Conservation (phyloP, 306 rosid genomes). For the Neltuma alba region DNA sequence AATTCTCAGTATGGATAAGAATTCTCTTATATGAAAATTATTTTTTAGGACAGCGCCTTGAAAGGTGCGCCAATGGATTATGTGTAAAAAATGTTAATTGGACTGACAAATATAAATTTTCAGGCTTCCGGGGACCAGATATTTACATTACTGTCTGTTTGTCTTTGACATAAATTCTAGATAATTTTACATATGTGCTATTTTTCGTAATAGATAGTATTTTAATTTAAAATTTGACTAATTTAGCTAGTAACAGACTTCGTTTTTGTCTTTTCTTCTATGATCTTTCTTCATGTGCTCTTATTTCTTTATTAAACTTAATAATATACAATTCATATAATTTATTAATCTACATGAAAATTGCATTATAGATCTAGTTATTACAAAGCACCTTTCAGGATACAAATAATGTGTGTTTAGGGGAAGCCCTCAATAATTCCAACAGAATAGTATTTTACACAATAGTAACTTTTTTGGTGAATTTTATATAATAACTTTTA, state of each 20-base stretch:
- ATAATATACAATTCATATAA: not conserved
- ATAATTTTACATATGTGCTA: not conserved
- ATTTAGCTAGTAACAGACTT: too few species aligned
- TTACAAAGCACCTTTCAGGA: conserved; percentile 54
- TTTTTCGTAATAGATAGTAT: not conserved
- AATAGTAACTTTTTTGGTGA: too few species aligned
- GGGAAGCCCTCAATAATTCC: conserved; percentile 53
- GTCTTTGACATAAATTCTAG: not conserved
- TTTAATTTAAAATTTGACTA: too few species aligned
- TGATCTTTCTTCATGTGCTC: not conserved
- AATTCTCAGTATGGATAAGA: not conserved
- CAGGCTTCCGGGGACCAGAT: not conserved
- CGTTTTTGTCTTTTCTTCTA: not conserved
- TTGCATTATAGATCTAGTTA: not conserved
- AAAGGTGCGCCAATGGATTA: not conserved
- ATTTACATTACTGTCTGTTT: not conserved
- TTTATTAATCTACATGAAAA: not conserved
- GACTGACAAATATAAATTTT: not conserved
- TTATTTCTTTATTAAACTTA: not conserved
- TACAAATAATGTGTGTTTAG: conserved; percentile 43
- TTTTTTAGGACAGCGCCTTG: not conserved
- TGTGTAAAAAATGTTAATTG: not conserved
- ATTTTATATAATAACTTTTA: conserved; percentile 29
- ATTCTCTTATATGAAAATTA: conserved; percentile 1
- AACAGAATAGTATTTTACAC: not conserved